Percentiles rank a stretch among this genome's conserved stretches.
These are phyloP conservation scores for Penicillium sp. DNA, from an alignment of 2,329 filamentous ascomycete species.

Conservation along the genomic window DNA sequence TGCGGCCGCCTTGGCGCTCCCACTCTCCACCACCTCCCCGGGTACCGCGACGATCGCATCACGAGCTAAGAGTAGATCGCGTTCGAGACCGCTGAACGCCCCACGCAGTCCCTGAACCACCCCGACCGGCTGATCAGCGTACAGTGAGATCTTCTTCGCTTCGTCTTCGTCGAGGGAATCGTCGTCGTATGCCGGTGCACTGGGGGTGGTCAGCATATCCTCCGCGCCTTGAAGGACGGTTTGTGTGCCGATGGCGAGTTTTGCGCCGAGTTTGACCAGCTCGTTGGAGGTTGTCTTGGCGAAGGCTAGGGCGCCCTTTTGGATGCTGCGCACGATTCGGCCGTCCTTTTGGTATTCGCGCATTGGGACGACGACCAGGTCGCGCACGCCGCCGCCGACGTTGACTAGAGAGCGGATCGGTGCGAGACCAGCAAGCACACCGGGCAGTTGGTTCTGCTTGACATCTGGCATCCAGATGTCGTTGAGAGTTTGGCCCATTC, in stretches of 20 bases:
- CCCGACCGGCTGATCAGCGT: constrained; percentile 89
- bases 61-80: constrained; percentile 80
- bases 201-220: constrained; percentile 60
- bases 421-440: constrained; percentile 83
- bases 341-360: constrained; percentile 93
- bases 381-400: constrained; percentile 80
- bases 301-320: constrained; percentile 86
- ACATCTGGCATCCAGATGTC: constrained; percentile 97
- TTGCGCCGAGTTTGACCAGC: constrained; percentile 90
- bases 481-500: constrained; percentile 84
- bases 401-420: constrained; percentile 89
- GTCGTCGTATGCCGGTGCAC: constrained; percentile 56
- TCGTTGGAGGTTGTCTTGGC: constrained; percentile 92
- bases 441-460: constrained; percentile 81
- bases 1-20: constrained; percentile 76
- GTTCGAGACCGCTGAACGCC: constrained; percentile 77
- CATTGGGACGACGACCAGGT: constrained; percentile 86
- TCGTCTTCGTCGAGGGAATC: constrained; percentile 61
- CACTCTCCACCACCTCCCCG: constrained; percentile 83
- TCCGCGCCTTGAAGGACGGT: constrained; percentile 89
- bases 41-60: constrained; percentile 96
- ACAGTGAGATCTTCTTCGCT: constrained; percentile 78
- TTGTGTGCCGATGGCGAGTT: constrained; percentile 91
- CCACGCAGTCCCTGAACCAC: constrained; percentile 82
- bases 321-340: constrained; percentile 83